phyloP scores from a whole-genome alignment of 148 eudicot species.

The Rhododendron kiyosumense region DNA sequence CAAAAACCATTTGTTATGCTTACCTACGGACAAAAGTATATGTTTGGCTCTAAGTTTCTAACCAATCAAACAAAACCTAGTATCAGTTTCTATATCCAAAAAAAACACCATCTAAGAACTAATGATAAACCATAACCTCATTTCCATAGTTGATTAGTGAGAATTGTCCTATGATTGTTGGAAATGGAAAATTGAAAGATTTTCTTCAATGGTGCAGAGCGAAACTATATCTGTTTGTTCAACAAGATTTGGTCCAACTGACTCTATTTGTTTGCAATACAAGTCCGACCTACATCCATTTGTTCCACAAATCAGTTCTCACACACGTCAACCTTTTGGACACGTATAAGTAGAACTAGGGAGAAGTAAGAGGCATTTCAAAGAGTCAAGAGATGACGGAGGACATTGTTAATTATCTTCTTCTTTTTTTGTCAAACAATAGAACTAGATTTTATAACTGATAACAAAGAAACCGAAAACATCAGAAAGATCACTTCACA shows the following conservation, averaged over 20 bases:
- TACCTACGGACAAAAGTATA: too few relatives aligned
- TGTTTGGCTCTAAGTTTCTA: too few relatives aligned
- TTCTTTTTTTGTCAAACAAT: too few relatives aligned
- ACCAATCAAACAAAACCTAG: too few relatives aligned
- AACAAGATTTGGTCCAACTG: background rate
- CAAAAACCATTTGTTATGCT: background rate
- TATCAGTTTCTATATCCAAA: background rate
- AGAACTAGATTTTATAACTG: too few relatives aligned
- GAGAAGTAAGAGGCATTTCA: background rate
- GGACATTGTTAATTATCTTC: background rate
- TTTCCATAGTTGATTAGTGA: background rate
- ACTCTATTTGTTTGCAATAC: background rate
- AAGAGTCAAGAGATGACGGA: background rate
- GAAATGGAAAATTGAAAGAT: background rate
- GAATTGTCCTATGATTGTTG: background rate
- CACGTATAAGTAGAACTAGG: background rate
- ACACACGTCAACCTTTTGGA: too few relatives aligned
- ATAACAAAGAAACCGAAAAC: too few relatives aligned
- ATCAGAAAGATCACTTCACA: too few relatives aligned
- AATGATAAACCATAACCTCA: background rate
- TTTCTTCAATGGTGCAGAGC: background rate
- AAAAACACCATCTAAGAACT: background rate
- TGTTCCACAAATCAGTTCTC: too few relatives aligned
- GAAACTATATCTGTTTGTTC: background rate
- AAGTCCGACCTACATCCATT: too few relatives aligned